Percentiles rank a stretch among this genome's conserved stretches.
phyloP scores from a whole-genome alignment of 1,284 basidiomycete species.

The Pisolithus thermaeus region DNA sequence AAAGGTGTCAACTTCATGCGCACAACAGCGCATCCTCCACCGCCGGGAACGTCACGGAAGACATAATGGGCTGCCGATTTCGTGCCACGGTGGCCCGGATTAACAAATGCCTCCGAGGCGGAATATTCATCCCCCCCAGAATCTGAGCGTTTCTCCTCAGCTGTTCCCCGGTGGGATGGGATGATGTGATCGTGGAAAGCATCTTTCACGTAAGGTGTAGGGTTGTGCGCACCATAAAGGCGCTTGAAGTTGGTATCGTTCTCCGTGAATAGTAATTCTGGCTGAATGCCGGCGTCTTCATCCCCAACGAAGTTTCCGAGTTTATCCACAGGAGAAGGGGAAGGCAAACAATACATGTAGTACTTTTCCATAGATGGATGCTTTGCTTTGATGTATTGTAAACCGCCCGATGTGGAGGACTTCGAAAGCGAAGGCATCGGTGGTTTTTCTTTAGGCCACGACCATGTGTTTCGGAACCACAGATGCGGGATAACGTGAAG shows the following conservation, averaged over 20 bases:
- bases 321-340: slow-evolving; percentile 82
- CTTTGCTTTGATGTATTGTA: slow-evolving; percentile 64
- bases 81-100: slow-evolving; percentile 84
- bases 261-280: slow-evolving; percentile 87
- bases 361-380: slow-evolving; percentile 73
- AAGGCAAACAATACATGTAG: slow-evolving; percentile 86
- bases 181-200: slow-evolving; percentile 99
- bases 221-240: slow-evolving; percentile 85
- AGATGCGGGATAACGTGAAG: slow-evolving; percentile 93
- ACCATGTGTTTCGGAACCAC: slow-evolving; percentile 98
- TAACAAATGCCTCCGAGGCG: slow-evolving; percentile 59
- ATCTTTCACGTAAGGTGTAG: slow-evolving; percentile 85
- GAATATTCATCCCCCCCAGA: slow-evolving; percentile 30
- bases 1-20: slow-evolving; percentile 87
- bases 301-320: slow-evolving; percentile 54
- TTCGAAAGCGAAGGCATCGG: slow-evolving; percentile 69
- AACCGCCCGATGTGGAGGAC: slow-evolving; percentile 44
- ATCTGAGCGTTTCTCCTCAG: slow-evolving; percentile 27
- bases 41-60: slow-evolving; percentile 83
- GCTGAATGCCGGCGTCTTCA: slow-evolving; percentile 68
- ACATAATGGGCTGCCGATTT: slow-evolving; percentile 91
- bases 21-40: slow-evolving; percentile 93
- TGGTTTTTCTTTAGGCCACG: slow-evolving; percentile 83
- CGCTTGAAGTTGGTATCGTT: slow-evolving; percentile 96
- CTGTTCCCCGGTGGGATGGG: slow-evolving; percentile 67